phyloP scores from a whole-genome alignment of 495 filamentous ascomycete species.

The Trichoderma gamsii region DNA sequence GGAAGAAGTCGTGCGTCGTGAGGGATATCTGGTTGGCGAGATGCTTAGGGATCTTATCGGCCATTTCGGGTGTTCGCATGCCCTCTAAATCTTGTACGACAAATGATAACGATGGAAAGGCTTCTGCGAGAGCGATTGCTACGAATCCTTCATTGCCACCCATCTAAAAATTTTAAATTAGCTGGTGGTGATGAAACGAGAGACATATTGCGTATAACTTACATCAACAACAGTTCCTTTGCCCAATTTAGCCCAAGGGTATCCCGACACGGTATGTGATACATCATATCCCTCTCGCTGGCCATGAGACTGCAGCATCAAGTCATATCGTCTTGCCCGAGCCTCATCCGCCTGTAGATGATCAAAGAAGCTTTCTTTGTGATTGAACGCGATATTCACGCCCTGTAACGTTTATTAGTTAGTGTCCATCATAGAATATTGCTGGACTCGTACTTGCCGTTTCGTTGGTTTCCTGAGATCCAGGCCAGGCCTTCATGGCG shows the following conservation, averaged over 20 bases:
- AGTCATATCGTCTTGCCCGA: neutral
- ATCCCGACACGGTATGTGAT: neutral
- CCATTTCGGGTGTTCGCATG: neutral
- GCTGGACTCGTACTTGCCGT: neutral
- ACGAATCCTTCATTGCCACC: slow-evolving; percentile 7
- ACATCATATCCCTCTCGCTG: neutral
- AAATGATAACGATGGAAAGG: neutral
- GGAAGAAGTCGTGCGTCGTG: slow-evolving; percentile 3
- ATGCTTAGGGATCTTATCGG: neutral
- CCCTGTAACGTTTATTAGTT: neutral
- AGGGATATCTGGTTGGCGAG: neutral
- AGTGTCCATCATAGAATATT: neutral
- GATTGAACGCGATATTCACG: neutral
- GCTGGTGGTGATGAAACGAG: neutral
- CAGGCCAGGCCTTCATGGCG: neutral
- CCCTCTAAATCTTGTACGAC: neutral
- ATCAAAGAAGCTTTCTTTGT: neutral
- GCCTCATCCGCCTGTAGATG: neutral
- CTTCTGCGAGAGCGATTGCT: neutral
- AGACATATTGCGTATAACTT: neutral
- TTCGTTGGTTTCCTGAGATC: neutral
- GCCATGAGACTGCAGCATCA: neutral
- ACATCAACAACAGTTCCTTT: neutral
- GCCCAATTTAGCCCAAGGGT: neutral
- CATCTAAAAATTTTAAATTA: neutral